phyloP scores from a whole-genome alignment of 495 filamentous ascomycete species.

The Penicillium simplicissimum region DNA sequence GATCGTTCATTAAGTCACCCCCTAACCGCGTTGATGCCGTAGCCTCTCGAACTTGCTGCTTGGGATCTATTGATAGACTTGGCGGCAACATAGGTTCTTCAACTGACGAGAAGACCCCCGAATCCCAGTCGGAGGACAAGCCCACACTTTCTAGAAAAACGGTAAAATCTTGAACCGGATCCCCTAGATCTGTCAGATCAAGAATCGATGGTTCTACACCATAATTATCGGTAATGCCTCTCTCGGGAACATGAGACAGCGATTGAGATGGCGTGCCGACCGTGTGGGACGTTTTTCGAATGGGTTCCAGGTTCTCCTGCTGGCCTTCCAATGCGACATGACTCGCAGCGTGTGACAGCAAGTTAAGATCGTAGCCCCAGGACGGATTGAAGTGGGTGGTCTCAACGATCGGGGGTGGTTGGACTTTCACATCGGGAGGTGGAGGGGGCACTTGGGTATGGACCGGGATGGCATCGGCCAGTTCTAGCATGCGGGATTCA shows the following conservation, averaged over 20 bases:
- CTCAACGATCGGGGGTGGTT: conserved; percentile 46
- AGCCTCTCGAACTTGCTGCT: conserved; percentile 35
- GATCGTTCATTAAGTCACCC: conserved; percentile 41
- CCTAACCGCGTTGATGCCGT: conserved; percentile 32
- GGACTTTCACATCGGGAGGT: conserved; percentile 42
- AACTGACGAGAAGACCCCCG: conserved; percentile 48
- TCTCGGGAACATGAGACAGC: conserved; percentile 36
- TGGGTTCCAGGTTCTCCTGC: conserved; percentile 46
- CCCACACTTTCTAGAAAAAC: conserved; percentile 53
- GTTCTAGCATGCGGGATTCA: conserved; percentile 51
- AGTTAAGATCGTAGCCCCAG: conserved; percentile 53
- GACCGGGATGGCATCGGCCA: conserved; percentile 47
- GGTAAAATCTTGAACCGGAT: conserved; percentile 53
- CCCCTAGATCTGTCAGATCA: conserved; percentile 48
- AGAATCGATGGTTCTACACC: conserved; percentile 49
- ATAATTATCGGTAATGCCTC: conserved; percentile 48
- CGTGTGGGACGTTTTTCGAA: conserved; percentile 41
- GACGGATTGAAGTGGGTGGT: conserved; percentile 51
- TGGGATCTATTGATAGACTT: conserved; percentile 42
- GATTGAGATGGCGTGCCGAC: conserved; percentile 35
- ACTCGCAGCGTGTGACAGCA: conserved; percentile 51
- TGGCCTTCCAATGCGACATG: conserved; percentile 52
- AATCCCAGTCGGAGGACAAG: conserved; percentile 53
- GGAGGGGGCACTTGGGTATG: conserved; percentile 42
- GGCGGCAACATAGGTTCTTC: conserved; percentile 47